phyloP scores from a whole-genome alignment of 441 rosid species.

The Capsella rubella region DNA sequence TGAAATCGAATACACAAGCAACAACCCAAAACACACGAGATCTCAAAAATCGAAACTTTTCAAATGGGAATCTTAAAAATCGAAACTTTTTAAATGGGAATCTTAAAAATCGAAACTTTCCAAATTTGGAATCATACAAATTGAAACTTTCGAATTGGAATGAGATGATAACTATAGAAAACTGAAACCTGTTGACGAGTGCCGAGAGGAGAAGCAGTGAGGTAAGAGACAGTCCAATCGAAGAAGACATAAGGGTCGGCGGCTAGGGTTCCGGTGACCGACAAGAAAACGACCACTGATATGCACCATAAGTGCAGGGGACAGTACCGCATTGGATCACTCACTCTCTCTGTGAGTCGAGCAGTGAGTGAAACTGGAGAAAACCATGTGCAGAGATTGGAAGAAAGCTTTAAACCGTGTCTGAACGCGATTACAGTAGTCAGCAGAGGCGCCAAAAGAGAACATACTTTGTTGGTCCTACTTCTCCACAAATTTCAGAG shows the following conservation, averaged over 20 bases:
- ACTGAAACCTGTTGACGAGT: constrained; percentile 69
- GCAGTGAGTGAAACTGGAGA: constrained; percentile 11
- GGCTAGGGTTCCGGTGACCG: constrained; percentile 48
- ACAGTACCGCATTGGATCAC: constrained; percentile 56
- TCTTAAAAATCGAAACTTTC: background rate
- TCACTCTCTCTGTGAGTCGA: constrained; percentile 1
- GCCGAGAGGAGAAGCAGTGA: constrained; percentile 72
- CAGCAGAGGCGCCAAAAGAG: constrained; percentile 41
- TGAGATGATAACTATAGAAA: background rate
- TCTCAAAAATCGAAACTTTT: background rate
- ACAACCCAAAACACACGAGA: constrained; percentile 17
- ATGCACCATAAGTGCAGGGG: constrained; percentile 15
- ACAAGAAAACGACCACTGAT: constrained; percentile 39
- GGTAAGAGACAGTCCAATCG: constrained; percentile 91
- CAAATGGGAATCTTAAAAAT: background rate
- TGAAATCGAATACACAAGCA: background rate
- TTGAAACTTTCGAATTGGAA: background rate
- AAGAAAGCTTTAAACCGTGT: constrained; percentile 25
- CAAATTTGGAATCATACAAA: background rate
- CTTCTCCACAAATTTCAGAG: constrained; percentile 21
- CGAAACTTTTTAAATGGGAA: background rate
- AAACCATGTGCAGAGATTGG: constrained; percentile 27
- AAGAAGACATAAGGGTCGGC: constrained; percentile 78
- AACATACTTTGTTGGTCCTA: constrained; percentile 40
- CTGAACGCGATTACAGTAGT: constrained; percentile 28